Evolutionary conservation across 2,329 filamentous ascomycete species (phyloP).

Genomic region (Cryphonectria naterciae): DNA sequence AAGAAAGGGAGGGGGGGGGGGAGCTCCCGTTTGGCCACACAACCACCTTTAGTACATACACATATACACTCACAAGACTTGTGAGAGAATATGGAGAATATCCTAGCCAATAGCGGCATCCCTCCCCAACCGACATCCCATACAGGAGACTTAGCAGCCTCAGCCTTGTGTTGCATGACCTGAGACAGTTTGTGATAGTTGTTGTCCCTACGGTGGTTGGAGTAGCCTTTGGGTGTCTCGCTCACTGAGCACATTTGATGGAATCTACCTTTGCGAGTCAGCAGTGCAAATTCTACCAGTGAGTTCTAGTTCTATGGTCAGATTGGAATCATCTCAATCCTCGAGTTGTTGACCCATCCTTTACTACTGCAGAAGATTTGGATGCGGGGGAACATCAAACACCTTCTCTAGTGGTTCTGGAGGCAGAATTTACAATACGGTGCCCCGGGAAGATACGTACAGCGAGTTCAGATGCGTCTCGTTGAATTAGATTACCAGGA

Average conservation of each 20-base stretch:
- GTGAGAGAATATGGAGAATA: neutral
- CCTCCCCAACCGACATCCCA: neutral
- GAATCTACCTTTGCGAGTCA: neutral
- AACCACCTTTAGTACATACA: neutral
- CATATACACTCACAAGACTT: neutral
- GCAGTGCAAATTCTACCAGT: conserved; percentile 11
- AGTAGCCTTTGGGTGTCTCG: neutral
- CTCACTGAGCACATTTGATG: neutral
- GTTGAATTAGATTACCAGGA: neutral
- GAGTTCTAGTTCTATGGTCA: neutral
- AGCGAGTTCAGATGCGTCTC: conserved; percentile 2
- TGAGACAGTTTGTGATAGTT: neutral
- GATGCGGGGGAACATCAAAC: neutral
- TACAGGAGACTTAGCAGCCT: neutral
- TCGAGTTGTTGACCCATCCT: neutral
- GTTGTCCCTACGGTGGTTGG: neutral
- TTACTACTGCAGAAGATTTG: neutral
- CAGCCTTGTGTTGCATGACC: neutral
- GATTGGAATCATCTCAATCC: too few species aligned
- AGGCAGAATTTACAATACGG: neutral
- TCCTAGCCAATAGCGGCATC: neutral
- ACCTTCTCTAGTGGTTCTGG: neutral
- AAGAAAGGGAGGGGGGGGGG: too few species aligned
- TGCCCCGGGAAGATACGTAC: conserved; percentile 3
- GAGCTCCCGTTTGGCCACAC: neutral